Evolutionary conservation across 768 basidiomycete genomes (phyloP).

Genomic region (Tylopilus sp.): DNA sequence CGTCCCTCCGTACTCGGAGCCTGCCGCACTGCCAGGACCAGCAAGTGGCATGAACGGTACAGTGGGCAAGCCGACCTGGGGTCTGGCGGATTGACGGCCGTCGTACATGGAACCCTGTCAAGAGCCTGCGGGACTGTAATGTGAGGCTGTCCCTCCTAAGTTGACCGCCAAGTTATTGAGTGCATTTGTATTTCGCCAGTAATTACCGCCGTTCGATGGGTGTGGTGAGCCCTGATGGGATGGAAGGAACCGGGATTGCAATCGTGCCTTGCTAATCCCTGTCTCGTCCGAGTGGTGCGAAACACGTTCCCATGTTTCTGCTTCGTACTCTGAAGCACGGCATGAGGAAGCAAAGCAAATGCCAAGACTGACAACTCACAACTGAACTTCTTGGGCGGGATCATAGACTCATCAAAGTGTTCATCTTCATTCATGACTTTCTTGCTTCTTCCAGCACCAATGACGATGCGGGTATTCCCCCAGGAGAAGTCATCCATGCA

Average conservation of each 20-base stretch:
- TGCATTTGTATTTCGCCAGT: slow-evolving; percentile 78
- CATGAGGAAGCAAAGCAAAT: slow-evolving; percentile 6
- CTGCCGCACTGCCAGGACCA: slow-evolving; percentile 65
- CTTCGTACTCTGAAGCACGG: too few relatives aligned
- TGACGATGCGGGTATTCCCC: slow-evolving; percentile 84
- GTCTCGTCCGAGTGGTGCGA: slow-evolving; percentile 74
- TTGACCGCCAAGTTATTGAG: slow-evolving; percentile 61
- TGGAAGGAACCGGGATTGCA: too few relatives aligned
- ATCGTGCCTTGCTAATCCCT: slow-evolving; percentile 62
- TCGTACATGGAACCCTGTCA: too few relatives aligned
- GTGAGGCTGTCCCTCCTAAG: too few relatives aligned
- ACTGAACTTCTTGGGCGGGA: slow-evolving; percentile 95
- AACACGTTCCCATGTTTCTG: slow-evolving; percentile 84
- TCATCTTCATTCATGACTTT: slow-evolving; percentile 95
- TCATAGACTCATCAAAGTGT: slow-evolving; percentile 96
- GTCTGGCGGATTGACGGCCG: slow-evolving; percentile 38
- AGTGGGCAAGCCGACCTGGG: slow-evolving; percentile 54
- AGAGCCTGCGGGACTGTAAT: too few relatives aligned
- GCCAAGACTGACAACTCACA: slow-evolving; percentile 49
- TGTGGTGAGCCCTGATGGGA: too few relatives aligned
- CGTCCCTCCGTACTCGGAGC: slow-evolving; percentile 68
- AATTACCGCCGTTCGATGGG: too few relatives aligned
- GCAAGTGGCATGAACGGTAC: slow-evolving; percentile 74
- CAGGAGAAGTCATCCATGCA: slow-evolving; percentile 97
- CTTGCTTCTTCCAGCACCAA: slow-evolving; percentile 93